Evolutionary conservation across 2,329 filamentous ascomycete species (phyloP), one percentile per base, ranked within the genome.

Genomic region (Colletotrichum orchidophilum): DNA sequence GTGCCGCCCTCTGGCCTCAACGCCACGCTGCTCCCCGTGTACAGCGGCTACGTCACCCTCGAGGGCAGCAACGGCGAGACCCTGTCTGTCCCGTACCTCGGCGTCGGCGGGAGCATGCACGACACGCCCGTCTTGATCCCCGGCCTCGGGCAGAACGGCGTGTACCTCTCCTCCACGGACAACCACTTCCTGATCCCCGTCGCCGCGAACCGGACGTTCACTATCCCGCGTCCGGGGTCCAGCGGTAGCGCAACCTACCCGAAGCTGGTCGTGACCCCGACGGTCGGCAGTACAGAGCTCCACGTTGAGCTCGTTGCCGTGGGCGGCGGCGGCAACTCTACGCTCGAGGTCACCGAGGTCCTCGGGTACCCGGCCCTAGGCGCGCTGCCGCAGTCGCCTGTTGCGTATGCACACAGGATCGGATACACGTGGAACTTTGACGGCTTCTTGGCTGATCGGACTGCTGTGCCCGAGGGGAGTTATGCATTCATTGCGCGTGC

Each of bases 41-140:
- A 85, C 76, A 81, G 81, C 21, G 84, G 84, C 26, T 85, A 80
- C 76, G 77, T 86, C 57, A 77, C 81, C 13, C 74, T 86, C 62
- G 81, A 80, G 49, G 78, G 79, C 58, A 80, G 79, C 39, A 81
- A 81, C 42, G 79, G 78, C 26, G 78, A 81, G 11, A 73, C 75
- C 18, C 77, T 84, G 21, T 76, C 77, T 5, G 72, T 85, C 12
- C 83, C 83, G 2, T 85, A 85, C 74, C 77, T 82, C 27, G 83
- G 83, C 15, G 74, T 82, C 7, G 77, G 73, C 5, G 79, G 79
- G 6, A 75, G 73, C 69, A 73, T 81, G 75, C 71, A 73, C 42
- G 53, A 71, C 1, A 70, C 73, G 1, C 64, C 68, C 2, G 53
- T 74, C n/a, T 55, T 78, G 12, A 61, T 55, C 18, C 59, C 71